Evolutionary conservation across 2,329 filamentous ascomycete species (phyloP), one percentile per base, ranked within the genome.

Genomic region (Leptographium galeiforme): DNA sequence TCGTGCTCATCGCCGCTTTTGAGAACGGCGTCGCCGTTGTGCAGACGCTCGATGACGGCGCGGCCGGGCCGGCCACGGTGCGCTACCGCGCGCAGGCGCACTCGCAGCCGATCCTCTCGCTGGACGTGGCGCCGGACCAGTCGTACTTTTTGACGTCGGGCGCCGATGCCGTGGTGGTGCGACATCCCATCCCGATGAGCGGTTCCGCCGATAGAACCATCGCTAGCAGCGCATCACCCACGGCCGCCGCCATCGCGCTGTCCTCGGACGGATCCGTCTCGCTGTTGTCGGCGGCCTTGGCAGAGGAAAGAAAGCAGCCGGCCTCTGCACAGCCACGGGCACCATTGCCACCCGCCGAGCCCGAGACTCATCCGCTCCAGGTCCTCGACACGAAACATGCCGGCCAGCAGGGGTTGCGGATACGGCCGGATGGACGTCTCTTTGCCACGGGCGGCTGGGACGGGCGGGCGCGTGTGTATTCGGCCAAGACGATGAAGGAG

Each of bases 401-500:
- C 0, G 93, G 93, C 1, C 91, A 97, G 65, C 93, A 98, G 67
- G 80, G 82, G 12, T 70, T 98, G 8, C 71, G 70, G 4, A 76
- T 96, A 30, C 81, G 93, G 14, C 84, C 81, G 2, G 93, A 98
- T 65, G 86, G 82, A 3, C 84, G 79, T 58, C 76, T 98, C 5
- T 85, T 96, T 58, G 88, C 86, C 4, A 97, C 91, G 0, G 91
- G 88, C 0, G 93, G 93, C 4, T 98, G 93, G 93, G 93, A 98
- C 66, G 77, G 81, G 1, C 80, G 82, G 48, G 73, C 90, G 1
- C 76, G 93, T 10, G 82, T 97, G 1, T 98, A 97, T 66, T 85
- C 85, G 4, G 70, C 77, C 48, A 89, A 85, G 67, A 85, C 82
- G 0, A 76, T 97, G 73, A 87, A 84, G 62, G 90, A 97, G 67